These are phyloP conservation scores for Leishmania amazonensis DNA, from an alignment of 208 protist species.

Conservation along the genomic window DNA sequence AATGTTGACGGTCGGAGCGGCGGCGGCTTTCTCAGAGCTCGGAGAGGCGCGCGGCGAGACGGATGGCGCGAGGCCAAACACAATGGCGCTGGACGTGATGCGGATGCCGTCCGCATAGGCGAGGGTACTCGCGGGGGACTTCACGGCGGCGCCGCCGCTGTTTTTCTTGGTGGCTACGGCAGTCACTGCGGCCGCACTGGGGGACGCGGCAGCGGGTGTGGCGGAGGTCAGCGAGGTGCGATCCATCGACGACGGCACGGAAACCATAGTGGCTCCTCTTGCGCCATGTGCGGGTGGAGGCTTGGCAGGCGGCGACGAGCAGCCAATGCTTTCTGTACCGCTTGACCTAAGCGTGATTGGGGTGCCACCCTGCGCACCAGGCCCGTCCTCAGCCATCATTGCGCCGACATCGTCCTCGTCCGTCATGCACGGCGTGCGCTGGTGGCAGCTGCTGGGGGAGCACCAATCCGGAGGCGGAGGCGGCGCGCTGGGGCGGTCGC, in stretches of 20 bases:
- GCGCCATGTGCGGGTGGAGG: not conserved
- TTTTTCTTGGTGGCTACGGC: not conserved
- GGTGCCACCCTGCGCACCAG: not conserved
- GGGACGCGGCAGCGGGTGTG: not conserved
- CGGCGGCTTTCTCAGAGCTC: not conserved
- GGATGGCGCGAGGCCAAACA: slow-evolving; percentile 20
- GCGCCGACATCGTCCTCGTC: slow-evolving; percentile 59
- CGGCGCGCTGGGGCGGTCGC: not conserved
- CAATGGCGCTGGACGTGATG: slow-evolving; percentile 30
- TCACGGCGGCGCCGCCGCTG: not conserved
- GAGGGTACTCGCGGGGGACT: slow-evolving; percentile 2
- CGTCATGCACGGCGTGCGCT: slow-evolving; percentile 79
- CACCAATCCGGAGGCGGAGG: slow-evolving; percentile 31
- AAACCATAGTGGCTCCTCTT: not conserved
- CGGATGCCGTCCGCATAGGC: slow-evolving; percentile 26
- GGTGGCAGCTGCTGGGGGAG: slow-evolving; percentile 67
- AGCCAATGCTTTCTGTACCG: not conserved
- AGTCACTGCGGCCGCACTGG: not conserved
- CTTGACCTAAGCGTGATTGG: not conserved
- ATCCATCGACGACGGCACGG: not conserved
- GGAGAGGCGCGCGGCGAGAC: not conserved
- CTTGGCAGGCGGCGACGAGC: not conserved
- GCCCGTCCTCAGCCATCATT: slow-evolving; percentile 24
- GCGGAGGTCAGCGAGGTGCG: not conserved
- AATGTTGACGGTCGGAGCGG: not conserved